Evolutionary conservation across 108 stramenopile species (phyloP).

Genomic region (Discostella stelligeroides): DNA sequence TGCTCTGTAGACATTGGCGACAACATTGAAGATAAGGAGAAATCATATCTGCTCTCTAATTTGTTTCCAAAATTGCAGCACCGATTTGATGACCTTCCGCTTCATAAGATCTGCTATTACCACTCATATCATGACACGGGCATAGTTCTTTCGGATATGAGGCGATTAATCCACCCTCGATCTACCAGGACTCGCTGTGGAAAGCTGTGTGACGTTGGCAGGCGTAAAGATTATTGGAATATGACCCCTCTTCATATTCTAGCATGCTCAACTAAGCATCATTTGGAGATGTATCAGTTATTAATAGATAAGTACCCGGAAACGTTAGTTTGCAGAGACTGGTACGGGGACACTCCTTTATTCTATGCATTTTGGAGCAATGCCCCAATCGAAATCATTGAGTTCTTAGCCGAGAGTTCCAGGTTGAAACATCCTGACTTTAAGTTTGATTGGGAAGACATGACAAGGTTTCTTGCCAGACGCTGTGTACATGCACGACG

Average conservation of each 20-base stretch:
- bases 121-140: too few relatives aligned
- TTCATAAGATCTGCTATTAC: too few relatives aligned
- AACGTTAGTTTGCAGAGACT: not conserved
- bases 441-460: not conserved
- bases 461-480: not conserved
- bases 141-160: too few relatives aligned
- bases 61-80: too few relatives aligned
- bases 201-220: not conserved
- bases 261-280: slow-evolving; percentile 3
- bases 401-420: not conserved
- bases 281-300: not conserved
- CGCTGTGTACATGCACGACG: not conserved
- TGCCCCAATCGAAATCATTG: not conserved
- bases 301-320: not conserved
- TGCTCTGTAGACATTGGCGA: too few relatives aligned
- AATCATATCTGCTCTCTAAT: too few relatives aligned
- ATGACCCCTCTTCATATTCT: slow-evolving; percentile 15
- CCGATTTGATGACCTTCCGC: too few relatives aligned
- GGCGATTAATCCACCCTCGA: not conserved
- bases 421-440: not conserved
- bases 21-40: too few relatives aligned
- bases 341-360: not conserved
- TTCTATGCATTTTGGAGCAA: slow-evolving; percentile 1
- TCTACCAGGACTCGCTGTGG: not conserved
- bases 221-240: too few relatives aligned